Evolutionary conservation across 2,329 filamentous ascomycete genomes (phyloP).

Genomic region (Aspergillus ochraceoroseus): DNA sequence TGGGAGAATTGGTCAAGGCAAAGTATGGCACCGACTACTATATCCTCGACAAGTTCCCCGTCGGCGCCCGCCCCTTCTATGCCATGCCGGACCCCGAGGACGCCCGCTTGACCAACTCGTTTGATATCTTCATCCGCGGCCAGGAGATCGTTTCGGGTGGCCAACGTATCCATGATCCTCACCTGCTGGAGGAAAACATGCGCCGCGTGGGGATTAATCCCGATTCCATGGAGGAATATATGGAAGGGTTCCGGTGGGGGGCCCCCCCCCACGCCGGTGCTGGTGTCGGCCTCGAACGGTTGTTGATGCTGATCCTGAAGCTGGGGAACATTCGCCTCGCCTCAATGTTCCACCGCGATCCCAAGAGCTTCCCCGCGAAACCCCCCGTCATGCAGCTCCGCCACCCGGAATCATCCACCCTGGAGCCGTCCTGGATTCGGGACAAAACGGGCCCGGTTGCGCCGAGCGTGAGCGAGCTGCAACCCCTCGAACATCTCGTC

Average conservation of each 20-base stretch:
- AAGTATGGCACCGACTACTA: slow-evolving; percentile 89
- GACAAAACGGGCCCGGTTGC: slow-evolving; percentile 39
- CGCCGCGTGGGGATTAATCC: slow-evolving; percentile 68
- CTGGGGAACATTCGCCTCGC: slow-evolving; percentile 86
- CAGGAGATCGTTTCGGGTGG: slow-evolving; percentile 91
- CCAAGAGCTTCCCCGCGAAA: slow-evolving; percentile 73
- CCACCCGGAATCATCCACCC: slow-evolving; percentile 81
- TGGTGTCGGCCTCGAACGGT: slow-evolving; percentile 82
- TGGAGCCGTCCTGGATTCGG: slow-evolving; percentile 59
- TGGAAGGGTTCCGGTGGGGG: slow-evolving; percentile 81
- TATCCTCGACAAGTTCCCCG: slow-evolving; percentile 88
- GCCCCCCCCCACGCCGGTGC: slow-evolving; percentile 85
- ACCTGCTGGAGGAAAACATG: slow-evolving; percentile 73
- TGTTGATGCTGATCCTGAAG: slow-evolving; percentile 79
- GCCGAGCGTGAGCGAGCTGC: slow-evolving; percentile 53
- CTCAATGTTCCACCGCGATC: slow-evolving; percentile 81
- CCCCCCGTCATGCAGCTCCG: slow-evolving; percentile 62
- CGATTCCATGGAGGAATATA: slow-evolving; percentile 82
- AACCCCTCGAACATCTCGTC: slow-evolving; percentile 78
- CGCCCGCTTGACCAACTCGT: slow-evolving; percentile 75
- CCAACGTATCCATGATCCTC: slow-evolving; percentile 81
- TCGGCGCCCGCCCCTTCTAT: slow-evolving; percentile 81
- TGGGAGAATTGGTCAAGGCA: slow-evolving; percentile 78
- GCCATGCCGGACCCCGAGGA: slow-evolving; percentile 77
- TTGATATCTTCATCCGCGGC: slow-evolving; percentile 89